Conservation (phyloP, 441 rosid species). For the Cnidoscolus chayamansa region DNA sequence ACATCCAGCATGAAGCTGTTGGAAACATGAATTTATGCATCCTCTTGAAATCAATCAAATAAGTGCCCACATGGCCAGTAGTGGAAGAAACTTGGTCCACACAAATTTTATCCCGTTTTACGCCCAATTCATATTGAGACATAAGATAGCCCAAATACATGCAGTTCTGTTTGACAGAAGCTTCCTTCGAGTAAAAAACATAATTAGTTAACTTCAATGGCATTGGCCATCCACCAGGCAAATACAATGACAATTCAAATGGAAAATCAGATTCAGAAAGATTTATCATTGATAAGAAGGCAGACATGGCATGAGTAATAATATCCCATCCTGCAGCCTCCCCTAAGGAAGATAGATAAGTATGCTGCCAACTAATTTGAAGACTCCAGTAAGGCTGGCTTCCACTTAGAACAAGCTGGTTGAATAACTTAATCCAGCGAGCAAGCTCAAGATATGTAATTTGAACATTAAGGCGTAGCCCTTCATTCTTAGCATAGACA, state of each 20-base stretch:
- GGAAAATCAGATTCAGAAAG: slow-evolving; percentile 33
- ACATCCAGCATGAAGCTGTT: slow-evolving; percentile 32
- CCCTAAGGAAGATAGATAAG: slow-evolving; percentile 79
- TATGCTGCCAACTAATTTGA: slow-evolving; percentile 86
- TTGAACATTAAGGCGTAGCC: slow-evolving; percentile 43
- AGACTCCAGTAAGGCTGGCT: slow-evolving; percentile 84
- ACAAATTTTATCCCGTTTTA: slow-evolving; percentile 25
- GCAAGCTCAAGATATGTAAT: slow-evolving; percentile 86
- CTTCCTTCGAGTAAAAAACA: slow-evolving; percentile 59
- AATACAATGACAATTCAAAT: slow-evolving; percentile 38
- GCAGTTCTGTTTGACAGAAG: slow-evolving; percentile 75
- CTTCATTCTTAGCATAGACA: slow-evolving; percentile 60
- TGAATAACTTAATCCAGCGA: slow-evolving; percentile 82
- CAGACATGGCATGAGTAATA: slow-evolving; percentile 49
- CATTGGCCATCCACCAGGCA: slow-evolving; percentile 91
- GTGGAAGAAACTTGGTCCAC: slow-evolving; percentile 25
- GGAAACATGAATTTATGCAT: slow-evolving; percentile 45
- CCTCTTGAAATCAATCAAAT: slow-evolving; percentile 36
- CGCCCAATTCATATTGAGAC: slow-evolving; percentile 45
- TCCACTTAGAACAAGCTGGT: slow-evolving; percentile 74
- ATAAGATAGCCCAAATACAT: slow-evolving; percentile 79
- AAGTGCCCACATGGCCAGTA: slow-evolving; percentile 27
- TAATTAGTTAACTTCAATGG: slow-evolving; percentile 64
- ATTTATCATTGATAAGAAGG: slow-evolving; percentile 43
- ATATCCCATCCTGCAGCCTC: slow-evolving; percentile 59